Conservation (phyloP, 2,329 filamentous ascomycete species). For the Paraphoma sp. region DNA sequence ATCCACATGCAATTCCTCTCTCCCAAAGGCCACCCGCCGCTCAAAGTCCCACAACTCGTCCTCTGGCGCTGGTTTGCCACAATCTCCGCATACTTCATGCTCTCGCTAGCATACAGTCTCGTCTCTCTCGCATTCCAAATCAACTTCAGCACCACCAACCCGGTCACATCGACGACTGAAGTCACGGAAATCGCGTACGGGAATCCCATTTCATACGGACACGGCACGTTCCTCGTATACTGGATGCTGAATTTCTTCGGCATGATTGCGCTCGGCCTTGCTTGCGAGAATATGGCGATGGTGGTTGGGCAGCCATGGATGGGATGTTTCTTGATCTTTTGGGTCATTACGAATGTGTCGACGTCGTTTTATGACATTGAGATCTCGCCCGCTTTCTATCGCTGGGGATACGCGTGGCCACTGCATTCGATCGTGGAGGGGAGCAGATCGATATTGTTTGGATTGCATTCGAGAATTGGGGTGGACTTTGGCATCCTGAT, state of each 20-base stretch:
- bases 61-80: constrained; percentile 65
- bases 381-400: constrained; percentile 64
- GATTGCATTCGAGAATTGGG: constrained; percentile 63
- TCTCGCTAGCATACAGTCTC: constrained; percentile 69
- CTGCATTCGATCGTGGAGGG: constrained; percentile 68
- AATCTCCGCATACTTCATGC: constrained; percentile 64
- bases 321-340: constrained; percentile 70
- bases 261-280: constrained; percentile 68
- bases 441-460: constrained; percentile 66
- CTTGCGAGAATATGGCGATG: constrained; percentile 71
- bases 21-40: constrained; percentile 61
- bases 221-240: constrained; percentile 66
- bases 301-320: constrained; percentile 67
- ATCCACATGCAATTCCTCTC: constrained; percentile 67
- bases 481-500: constrained; percentile 68
- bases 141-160: constrained; percentile 58
- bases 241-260: constrained; percentile 70
- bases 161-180: constrained; percentile 53
- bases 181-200: constrained; percentile 41
- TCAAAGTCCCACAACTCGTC: constrained; percentile 65
- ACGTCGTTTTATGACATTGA: constrained; percentile 67
- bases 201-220: constrained; percentile 63
- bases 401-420: constrained; percentile 70
- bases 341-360: constrained; percentile 70
- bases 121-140: constrained; percentile 69